Base-by-base conservation (phyloP, 108 stramenopile genomes). In the Cyclotella cryptica region DNA sequence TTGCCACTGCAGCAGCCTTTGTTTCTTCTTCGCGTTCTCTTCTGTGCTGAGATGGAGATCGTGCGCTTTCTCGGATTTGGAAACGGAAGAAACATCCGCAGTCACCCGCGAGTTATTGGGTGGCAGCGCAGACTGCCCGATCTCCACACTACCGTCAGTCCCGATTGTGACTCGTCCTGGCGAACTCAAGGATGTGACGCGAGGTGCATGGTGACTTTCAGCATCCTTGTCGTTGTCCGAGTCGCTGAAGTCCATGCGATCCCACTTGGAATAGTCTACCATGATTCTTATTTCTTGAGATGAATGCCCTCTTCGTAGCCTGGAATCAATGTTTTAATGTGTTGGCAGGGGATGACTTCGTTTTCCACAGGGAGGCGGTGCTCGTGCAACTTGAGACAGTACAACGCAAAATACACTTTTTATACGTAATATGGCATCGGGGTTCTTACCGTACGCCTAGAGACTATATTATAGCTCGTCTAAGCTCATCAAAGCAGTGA, bases 231-330 rank as follows among this genome's bases (percentile, higher is more conserved):
- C 72, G n/a, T 83, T 66, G 35, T 74, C 68, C n/a, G 78, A 76
- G 63, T 74, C 73, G 40, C 76, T 62, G 63, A 73, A 78, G 42
- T 77, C 76, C 77, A 84, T 78, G 60, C 60, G 76, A 70, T 84
- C 77, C 83, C 83, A 84, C 59, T 84, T 84, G 42, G 83, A 84
- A 41, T 84, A 84, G 72, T 84, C 83, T 22, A 82, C 74, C 74
- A 75, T 68, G 45, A 44, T 67, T 40, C 9, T 41, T 35, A 5
- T 35, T 35, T 35, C 6, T 35, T 35, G 35, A 35, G 35, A 6
- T 35, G 35, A 35, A 35, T 35, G 35, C 6, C 35, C 4, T 6
- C 35, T 35, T 35, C 35, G 2, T 2, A 35, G 35, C 35, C 2
- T 6, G 6, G 6, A 35, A 35, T 35, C 35, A 35, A 6, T 35